phyloP scores from a whole-genome alignment of 2,329 filamentous ascomycete genomes.

The Diaporthe vaccinii region DNA sequence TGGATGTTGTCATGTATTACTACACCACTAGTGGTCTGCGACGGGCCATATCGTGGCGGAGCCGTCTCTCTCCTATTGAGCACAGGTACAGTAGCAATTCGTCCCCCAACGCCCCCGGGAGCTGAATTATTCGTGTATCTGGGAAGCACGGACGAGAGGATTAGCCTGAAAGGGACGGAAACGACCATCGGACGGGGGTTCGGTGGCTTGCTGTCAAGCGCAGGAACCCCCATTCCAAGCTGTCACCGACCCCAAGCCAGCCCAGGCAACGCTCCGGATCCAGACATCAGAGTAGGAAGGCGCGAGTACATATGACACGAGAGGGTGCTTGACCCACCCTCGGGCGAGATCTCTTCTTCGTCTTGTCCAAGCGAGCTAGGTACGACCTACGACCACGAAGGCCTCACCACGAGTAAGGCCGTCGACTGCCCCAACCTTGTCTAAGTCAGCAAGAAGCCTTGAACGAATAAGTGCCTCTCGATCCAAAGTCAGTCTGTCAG shows the following conservation, averaged over 20 bases:
- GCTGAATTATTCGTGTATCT: constrained; percentile 23
- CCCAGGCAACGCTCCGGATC: not conserved
- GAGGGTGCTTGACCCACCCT: not conserved
- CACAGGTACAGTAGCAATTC: constrained; percentile 9
- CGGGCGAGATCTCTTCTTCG: constrained; percentile 10
- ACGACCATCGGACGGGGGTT: not conserved
- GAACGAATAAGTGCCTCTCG: not conserved
- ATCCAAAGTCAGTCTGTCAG: not conserved
- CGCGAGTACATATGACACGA: constrained; percentile 4
- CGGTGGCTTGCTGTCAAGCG: constrained; percentile 17
- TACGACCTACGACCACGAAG: not conserved
- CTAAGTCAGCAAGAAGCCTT: constrained; percentile 17
- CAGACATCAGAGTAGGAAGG: not conserved
- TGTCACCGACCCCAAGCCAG: not conserved
- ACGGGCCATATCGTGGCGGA: constrained; percentile 6
- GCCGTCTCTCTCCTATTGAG: constrained; percentile 12
- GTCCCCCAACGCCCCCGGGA: not conserved
- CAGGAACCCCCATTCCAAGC: not conserved
- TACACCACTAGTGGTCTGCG: constrained; percentile 9
- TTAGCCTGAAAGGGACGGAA: not conserved
- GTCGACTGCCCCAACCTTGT: constrained; percentile 14
- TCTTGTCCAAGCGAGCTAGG: constrained; percentile 15
- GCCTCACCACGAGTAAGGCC: constrained; percentile 4
- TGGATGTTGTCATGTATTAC: not conserved
- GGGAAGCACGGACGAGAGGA: constrained; percentile 8